A percentile compares a stretch with the other conserved stretches of the same genome.
These are phyloP conservation scores for Alternaria postmessia DNA, from an alignment of 2,329 filamentous ascomycete species.

Conservation along the genomic window DNA sequence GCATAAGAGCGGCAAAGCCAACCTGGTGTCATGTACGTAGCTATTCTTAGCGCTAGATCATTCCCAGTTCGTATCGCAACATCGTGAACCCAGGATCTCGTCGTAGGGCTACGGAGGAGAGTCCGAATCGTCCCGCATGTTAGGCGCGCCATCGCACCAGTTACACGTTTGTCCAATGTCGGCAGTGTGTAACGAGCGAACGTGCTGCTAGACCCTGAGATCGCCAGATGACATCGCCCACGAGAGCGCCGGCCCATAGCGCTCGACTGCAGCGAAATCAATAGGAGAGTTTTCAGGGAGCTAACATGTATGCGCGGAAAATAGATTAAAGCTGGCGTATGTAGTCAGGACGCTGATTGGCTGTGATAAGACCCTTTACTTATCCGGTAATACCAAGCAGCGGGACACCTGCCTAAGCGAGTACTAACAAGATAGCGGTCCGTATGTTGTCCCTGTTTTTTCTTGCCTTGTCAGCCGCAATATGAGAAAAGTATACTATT, in stretches of 20 bases:
- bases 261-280: not conserved
- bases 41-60: not conserved
- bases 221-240: not conserved
- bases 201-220: not conserved
- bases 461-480: constrained; percentile 14
- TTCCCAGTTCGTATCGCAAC: not conserved
- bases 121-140: not conserved
- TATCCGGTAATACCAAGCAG: constrained; percentile 16
- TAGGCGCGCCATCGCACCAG: constrained; percentile 6
- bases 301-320: not conserved
- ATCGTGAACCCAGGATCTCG: not conserved
- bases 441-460: constrained; percentile 4
- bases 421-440: constrained; percentile 13
- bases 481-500: constrained; percentile 9
- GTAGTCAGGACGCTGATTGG: constrained; percentile 5
- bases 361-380: constrained; percentile 13
- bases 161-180: not conserved
- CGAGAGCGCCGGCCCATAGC: not conserved
- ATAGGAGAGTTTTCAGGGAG: not conserved
- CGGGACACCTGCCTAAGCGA: constrained; percentile 18
- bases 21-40: not conserved
- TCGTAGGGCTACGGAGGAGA: not conserved
- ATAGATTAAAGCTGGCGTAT: constrained; percentile 7
- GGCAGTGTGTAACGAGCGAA: not conserved
- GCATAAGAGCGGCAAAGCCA: not conserved